Evolutionary conservation across 169 alveolate species (phyloP), one percentile per base, ranked within the genome.

Genomic region (Plasmodium blacklocki): DNA sequence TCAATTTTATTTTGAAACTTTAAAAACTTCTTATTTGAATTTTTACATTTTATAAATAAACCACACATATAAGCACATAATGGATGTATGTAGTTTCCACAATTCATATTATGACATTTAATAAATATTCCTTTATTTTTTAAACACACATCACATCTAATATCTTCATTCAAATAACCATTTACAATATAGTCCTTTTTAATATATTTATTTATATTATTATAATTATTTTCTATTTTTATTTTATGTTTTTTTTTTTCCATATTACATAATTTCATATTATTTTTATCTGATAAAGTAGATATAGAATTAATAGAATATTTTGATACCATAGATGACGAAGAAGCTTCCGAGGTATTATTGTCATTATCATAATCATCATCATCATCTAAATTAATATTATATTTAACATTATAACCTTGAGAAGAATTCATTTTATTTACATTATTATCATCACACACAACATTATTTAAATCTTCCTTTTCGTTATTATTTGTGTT

Each of bases 61-160:
- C 91, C 91, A 83, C 91, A 83, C 91, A 83, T 83, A 62, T 39
- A 83, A 12, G 86, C 91, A 21, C 91, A 83, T 23, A 83, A 49
- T 5, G 91, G 91, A 32, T 83, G 91, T 3, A 83, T 49, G 21
- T 83, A 83, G 14, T 39, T 68, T 21, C 71, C 66, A 26, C 91
- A 83, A 12, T 54, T 47, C 3, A 83, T 26, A 70, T 70, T 50
- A 11, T 68, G 50, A 58, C 91, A 83, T 58, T 83, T 83, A 2
- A 83, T 52, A 26, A 83, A 71, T 15, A 83, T 58, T 56, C 91
- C 91, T 43, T 83, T 68, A 19, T 32, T 56, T 29, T 83, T 83
- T 45, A 83, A 70, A 70, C 91, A 83, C 3, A 83, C 74, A 39
- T 83, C 74, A 62, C 91, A 83, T 19, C 66, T 39, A 0, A 39